Base-by-base conservation (phyloP, 108 stramenopile genomes). In the Stephanodiscus triporus region DNA sequence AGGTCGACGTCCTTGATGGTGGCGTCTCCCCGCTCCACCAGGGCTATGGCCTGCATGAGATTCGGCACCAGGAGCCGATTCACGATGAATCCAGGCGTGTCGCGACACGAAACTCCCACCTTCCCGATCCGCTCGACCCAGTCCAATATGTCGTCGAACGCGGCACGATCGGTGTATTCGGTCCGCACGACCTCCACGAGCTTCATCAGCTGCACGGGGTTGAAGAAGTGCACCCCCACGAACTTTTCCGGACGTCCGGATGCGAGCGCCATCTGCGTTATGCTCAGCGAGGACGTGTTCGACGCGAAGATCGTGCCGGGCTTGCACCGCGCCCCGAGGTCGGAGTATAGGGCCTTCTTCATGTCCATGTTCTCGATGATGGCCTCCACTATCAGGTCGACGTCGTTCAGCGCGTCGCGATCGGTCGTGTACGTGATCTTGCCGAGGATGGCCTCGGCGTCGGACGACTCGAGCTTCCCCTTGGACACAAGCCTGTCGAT, bases 151-250 rank as follows among this genome's bases (percentile, higher is more conserved):
- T 76, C 77, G 37, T 98, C 92, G 65, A 99, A 95, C 29, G 95
- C 96, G 2, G 62, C 86, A 2, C 73, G 72, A 82, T 94, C 88
- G 8, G 98, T 99, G 53, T 96, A 70, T 2, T 94, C 84, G 3
- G 97, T 95, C 16, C 75, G 56, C 57, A 99, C 97, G 62, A 99
- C 97, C 78, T 99, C 99, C 9, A 98, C 97, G 17, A 99, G 82
- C 80, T 96, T 95, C 97, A 97, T 96, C 24, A 97, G 75, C 73
- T 97, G 95, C 36, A 99, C 99, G 4, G 99, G 99, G 72, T 99
- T 99, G 90, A 99, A 99, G 84, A 98, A 99, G 80, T 99, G 99
- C 22, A 99, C 90, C 9, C 99, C 99, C 9, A 99, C 91, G 77
- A 97, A 96, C n/a, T 86, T 86, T 19, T 97, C 85, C 10, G 96